Percentiles rank a stretch among this genome's conserved stretches.
These are phyloP conservation scores for Termitomyces sp. DNA, from an alignment of 768 basidiomycete species.

Conservation along the genomic window DNA sequence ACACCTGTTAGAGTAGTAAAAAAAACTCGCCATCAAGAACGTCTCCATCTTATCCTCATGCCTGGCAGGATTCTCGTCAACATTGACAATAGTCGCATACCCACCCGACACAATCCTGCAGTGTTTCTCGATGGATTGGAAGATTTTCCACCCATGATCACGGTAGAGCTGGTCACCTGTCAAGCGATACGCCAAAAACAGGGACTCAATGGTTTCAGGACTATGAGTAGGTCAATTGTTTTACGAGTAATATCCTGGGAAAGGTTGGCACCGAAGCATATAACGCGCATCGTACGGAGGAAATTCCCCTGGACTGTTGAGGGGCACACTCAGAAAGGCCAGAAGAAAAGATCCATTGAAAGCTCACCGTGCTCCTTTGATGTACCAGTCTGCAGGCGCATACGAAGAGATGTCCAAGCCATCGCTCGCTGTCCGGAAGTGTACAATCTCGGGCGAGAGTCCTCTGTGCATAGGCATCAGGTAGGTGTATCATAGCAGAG, in stretches of 20 bases:
- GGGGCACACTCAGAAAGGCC: background rate
- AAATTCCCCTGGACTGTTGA: constrained; percentile 28
- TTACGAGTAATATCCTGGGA: background rate
- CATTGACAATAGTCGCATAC: constrained; percentile 79
- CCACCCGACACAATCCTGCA: constrained; percentile 76
- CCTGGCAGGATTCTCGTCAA: constrained; percentile 65
- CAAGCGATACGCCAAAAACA: constrained; percentile 87
- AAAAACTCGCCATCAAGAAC: constrained; percentile 69
- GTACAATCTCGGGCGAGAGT: constrained; percentile 83
- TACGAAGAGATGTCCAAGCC: constrained; percentile 34
- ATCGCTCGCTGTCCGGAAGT: constrained; percentile 69
- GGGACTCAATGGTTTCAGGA: constrained; percentile 92
- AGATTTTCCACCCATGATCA: constrained; percentile 83
- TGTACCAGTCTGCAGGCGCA: constrained; percentile 78
- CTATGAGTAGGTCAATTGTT: constrained; percentile 27
- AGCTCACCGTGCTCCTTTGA: constrained; percentile 70
- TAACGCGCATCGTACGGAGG: constrained; percentile 84
- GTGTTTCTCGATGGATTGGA: constrained; percentile 82
- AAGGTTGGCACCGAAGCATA: constrained; percentile 62
- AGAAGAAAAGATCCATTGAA: background rate
- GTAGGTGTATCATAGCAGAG: background rate
- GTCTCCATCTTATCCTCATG: constrained; percentile 94
- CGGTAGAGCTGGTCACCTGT: constrained; percentile 83
- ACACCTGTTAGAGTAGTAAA: background rate
- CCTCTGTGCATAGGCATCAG: constrained; percentile 42